These are phyloP conservation scores for Chaetomium cochliodes DNA, from an alignment of 495 filamentous ascomycete genomes.

Conservation along the genomic window DNA sequence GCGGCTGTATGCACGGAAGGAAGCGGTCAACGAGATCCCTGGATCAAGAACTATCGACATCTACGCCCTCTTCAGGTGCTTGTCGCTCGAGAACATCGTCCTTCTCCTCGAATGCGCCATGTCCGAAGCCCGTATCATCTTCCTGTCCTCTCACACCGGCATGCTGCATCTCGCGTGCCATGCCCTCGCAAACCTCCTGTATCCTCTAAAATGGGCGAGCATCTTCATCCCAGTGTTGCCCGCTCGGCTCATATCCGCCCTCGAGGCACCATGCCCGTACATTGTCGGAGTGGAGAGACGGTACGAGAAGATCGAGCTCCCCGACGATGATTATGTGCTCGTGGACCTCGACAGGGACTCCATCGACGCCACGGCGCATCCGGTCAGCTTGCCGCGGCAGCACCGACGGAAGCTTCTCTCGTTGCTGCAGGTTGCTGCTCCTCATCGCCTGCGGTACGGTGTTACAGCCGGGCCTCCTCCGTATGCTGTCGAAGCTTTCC, in stretches of 20 bases:
- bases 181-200: constrained; percentile 78
- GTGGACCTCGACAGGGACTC: constrained; percentile 89
- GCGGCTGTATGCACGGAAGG: constrained; percentile 86
- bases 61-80: constrained; percentile 84
- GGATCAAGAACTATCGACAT: constrained; percentile 89
- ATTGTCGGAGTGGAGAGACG: constrained; percentile 93
- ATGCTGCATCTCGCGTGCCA: constrained; percentile 93
- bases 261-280: constrained; percentile 95
- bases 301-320: constrained; percentile 87
- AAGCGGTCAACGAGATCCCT: constrained; percentile 90
- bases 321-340: constrained; percentile 94
- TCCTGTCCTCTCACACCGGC: constrained; percentile 89
- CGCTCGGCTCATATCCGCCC: constrained; percentile 77
- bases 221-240: constrained; percentile 92
- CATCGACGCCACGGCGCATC: constrained; percentile 75
- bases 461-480: constrained; percentile 85
- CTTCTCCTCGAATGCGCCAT: constrained; percentile 91
- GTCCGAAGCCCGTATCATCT: constrained; percentile 91
- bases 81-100: constrained; percentile 88
- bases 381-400: constrained; percentile 76
- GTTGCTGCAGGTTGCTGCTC: constrained; percentile 83
- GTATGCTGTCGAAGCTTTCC: constrained; percentile 89
- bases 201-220: constrained; percentile 87
- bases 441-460: constrained; percentile 83
- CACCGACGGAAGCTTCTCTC: constrained; percentile 87